These are phyloP conservation scores for Vanilla planifolia DNA, from an alignment of 106 monocot genomes.

Conservation along the genomic window DNA sequence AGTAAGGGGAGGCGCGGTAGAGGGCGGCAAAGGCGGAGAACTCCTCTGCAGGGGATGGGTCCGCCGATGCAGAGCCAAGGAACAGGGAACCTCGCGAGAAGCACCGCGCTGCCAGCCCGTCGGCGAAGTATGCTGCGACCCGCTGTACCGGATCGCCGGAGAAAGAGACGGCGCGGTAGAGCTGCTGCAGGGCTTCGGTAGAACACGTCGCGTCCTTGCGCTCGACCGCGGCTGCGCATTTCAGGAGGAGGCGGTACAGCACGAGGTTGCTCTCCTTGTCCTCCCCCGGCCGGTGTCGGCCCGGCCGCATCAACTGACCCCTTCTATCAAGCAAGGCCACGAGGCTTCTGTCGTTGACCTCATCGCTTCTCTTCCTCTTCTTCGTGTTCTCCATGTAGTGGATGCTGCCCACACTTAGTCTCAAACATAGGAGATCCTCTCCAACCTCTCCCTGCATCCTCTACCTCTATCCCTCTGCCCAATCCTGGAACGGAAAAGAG, in stretches of 20 bases:
- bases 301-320: slow-evolving; percentile 22
- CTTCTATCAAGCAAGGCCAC: slow-evolving; percentile 21
- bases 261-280: slow-evolving; percentile 26
- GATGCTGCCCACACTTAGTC: slow-evolving; percentile 17
- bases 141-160: slow-evolving; percentile 51
- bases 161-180: slow-evolving; percentile 34
- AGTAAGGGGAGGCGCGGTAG: slow-evolving; percentile 37
- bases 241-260: slow-evolving; percentile 38
- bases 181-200: slow-evolving; percentile 21
- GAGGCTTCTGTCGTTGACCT: slow-evolving; percentile 3
- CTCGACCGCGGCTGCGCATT: slow-evolving; percentile 31
- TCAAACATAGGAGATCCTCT: slow-evolving; percentile 40
- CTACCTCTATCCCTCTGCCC: too few relatives aligned
- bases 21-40: slow-evolving; percentile 39
- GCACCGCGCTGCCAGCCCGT: slow-evolving; percentile 31
- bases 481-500: too few relatives aligned
- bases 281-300: not conserved
- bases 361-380: slow-evolving; percentile 22
- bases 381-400: not conserved
- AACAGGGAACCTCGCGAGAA: slow-evolving; percentile 6
- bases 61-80: not conserved
- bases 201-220: slow-evolving; percentile 14
- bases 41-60: slow-evolving; percentile 18
- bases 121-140: slow-evolving; percentile 47
- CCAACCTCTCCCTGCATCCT: slow-evolving; percentile 22